Evolutionary conservation across 164 flowering plant species (phyloP), one percentile per base, ranked within the genome.

Genomic region (Magnolia changhungtana): DNA sequence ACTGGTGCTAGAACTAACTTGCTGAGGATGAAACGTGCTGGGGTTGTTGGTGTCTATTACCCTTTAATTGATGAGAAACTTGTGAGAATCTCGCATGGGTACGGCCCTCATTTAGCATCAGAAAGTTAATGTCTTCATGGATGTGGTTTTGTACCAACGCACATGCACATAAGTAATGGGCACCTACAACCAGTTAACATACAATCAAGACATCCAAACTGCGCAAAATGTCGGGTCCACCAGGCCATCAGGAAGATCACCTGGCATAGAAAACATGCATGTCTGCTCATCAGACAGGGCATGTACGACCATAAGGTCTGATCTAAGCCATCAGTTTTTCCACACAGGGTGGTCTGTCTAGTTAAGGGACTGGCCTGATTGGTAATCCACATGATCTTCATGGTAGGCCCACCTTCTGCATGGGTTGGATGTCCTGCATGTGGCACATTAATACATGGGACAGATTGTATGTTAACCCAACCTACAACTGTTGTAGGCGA

Each of bases 41-140:
- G 78, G 7, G 91, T 89, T 69, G 95, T 86, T 74, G 99, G 97
- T 52, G 89, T 91, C 69, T 91, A 91, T 86, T 93, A 96, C 76
- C 95, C 87, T 68, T 82, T 96, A 78, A 84, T 96, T 74, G 96
- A 96, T 84, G 90, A 90, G 74, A 82, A 76, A 74, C 87, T 90
- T 21, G 78, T 96, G 79, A 82, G 77, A 79, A 83, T 84, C 67
- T 73, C 90, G 45, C 97, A 85, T 65, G 79, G 94, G 99, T 95
- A 89, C 31, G 65, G 7, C 21, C 50, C 23, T 27, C 20, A 2
- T 66, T 63, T 74, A 8, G 8, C 27, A 37, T n/a, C 74, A 9
- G 63, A 72, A 55, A 51, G 1, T 76, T 68, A 7, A 21, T n/a
- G 51, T 20, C 66, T 75, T 72, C 50, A 37, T 37, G 61, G 16